A percentile compares a stretch with the other conserved stretches of the same genome.
These are phyloP conservation scores for Dicorynia guianensis DNA, from an alignment of 306 rosid species.

Conservation along the genomic window DNA sequence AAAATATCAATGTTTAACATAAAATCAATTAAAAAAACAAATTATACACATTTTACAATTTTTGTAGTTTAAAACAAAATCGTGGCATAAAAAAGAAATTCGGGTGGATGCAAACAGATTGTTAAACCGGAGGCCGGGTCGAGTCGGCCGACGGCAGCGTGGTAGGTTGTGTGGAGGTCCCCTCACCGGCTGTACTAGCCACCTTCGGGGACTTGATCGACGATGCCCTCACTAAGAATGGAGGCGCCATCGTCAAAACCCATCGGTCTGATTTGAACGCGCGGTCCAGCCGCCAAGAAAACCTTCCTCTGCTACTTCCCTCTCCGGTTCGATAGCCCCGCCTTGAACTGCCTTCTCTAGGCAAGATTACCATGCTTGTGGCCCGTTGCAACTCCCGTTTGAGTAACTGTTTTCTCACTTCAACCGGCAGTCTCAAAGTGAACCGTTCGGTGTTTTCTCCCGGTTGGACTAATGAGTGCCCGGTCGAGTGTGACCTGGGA, in stretches of 20 bases:
- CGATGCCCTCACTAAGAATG: conserved; percentile 72
- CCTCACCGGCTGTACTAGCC: conserved; percentile 47
- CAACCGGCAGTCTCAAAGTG: conserved; percentile 75
- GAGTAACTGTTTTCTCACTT: conserved; percentile 69
- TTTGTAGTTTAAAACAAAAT: neutral
- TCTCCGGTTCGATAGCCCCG: conserved; percentile 66
- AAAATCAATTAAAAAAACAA: conserved; percentile 5
- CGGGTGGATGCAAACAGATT: neutral
- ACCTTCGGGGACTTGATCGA: conserved; percentile 69
- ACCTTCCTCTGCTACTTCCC: conserved; percentile 67
- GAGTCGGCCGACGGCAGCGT: conserved; percentile 33
- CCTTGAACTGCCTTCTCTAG: conserved; percentile 65
- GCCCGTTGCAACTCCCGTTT: conserved; percentile 69
- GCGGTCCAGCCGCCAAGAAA: conserved; percentile 58
- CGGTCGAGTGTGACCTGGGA: conserved; percentile 88
- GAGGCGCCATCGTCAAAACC: conserved; percentile 75
- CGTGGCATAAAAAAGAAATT: conserved; percentile 1
- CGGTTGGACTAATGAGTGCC: conserved; percentile 81
- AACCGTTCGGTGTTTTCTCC: conserved; percentile 86
- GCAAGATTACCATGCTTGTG: conserved; percentile 69
- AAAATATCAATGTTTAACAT: neutral
- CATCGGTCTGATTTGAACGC: conserved; percentile 76
- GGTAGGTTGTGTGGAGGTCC: conserved; percentile 31
- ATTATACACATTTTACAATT: conserved; percentile 35
- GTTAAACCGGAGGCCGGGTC: conserved; percentile 55